Conservation (phyloP, 192 early-diverging fungal genomes). For the Backusella sp. region DNA sequence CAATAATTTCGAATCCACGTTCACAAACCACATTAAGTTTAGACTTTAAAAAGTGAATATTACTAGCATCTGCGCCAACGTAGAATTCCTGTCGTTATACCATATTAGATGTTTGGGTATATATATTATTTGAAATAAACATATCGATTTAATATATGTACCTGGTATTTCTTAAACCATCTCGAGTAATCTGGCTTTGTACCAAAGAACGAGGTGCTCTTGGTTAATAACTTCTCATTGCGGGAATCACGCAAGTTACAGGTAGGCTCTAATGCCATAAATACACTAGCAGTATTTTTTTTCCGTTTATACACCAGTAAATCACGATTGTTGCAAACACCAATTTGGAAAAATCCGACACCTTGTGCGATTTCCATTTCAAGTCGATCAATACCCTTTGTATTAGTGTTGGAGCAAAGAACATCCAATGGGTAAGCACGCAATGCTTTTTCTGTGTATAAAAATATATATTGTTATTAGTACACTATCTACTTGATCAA, state of each 20-base stretch:
- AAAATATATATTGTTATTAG: neutral
- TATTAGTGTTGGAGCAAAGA: conserved; percentile 61
- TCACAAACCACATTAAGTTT: conserved; percentile 88
- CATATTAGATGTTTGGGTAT: neutral
- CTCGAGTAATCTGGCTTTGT: neutral
- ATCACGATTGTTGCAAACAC: conserved; percentile 31
- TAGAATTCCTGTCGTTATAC: conserved; percentile 80
- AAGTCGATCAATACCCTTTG: conserved; percentile 42
- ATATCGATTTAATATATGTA: neutral
- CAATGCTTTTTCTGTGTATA: conserved; percentile 58
- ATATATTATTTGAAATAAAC: neutral
- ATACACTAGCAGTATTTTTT: conserved; percentile 23
- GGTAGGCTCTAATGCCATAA: conserved; percentile 27
- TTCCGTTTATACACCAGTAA: conserved; percentile 27
- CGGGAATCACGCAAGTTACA: conserved; percentile 30
- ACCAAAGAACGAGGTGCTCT: conserved; percentile 5
- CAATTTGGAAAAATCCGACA: conserved; percentile 32
- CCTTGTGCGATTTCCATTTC: conserved; percentile 21
- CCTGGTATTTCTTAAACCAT: conserved; percentile 35
- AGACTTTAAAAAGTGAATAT: conserved; percentile 84
- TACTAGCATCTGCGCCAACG: conserved; percentile 85
- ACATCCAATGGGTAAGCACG: conserved; percentile 77
- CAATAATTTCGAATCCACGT: conserved; percentile 95
- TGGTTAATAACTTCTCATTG: conserved; percentile 20
- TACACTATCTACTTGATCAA: neutral